Base-by-base conservation (phyloP, 306 rosid species). In the Carpinus fangiana region DNA sequence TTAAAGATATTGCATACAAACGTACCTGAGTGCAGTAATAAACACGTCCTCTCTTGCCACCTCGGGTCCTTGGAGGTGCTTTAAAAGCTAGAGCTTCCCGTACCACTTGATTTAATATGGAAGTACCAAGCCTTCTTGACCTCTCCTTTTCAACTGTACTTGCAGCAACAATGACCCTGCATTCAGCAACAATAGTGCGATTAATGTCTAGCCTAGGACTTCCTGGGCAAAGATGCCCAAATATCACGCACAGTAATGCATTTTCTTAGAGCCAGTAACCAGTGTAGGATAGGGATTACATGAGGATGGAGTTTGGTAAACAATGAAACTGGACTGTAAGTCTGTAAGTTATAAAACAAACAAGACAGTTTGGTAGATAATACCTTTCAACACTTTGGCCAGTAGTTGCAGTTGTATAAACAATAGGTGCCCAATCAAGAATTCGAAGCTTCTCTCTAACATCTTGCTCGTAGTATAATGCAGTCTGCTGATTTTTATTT, bases 21-120 rank as follows among this genome's bases (percentile, higher is more conserved):
- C 17, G 52, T 82, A 93, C 94, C 98, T 90, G 99, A 69, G 99
- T 95, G 79, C 97, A 91, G 84, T 95, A 93, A 88, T 95, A 95
- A 62, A 95, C 93, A 78, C 93, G 94, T 70, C 99, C 99, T 76
- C 99, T 89, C 85, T 79, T 91, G 54, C 97, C 97, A 68, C 98
- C 97, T 21, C 98, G 86, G 66, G 97, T 91, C 82, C 93, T 88
- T 67, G 98, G 99, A 76, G 98, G 99, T 75, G 97, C 77, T 88
- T 95, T 95, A 80, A 95, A 95, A 87, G 94, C 93, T 79, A 90
- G 75, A 67, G 99, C 93, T 84, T 95, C 99, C 69, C 28, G 93
- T 79, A 95, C 84, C 13, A 93, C 97, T 87, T 91, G 98, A 91
- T 95, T 95, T 80, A 95, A 79, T 75, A 85, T 88, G 72, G 99